phyloP scores from a whole-genome alignment of 306 rosid genomes.

The Medicago arabica region DNA sequence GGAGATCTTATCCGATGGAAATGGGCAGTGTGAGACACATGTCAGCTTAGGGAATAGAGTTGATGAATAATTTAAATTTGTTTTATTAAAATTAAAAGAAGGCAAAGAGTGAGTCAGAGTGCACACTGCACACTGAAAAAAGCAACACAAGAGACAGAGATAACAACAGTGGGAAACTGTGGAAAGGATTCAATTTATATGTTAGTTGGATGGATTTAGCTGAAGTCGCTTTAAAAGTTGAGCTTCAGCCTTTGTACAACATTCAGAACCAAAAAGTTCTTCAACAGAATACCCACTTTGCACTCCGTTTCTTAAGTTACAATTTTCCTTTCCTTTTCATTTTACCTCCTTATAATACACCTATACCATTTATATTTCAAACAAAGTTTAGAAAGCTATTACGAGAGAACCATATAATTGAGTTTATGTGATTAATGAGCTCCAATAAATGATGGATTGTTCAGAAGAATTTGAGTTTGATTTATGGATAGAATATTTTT shows the following conservation, averaged over 20 bases:
- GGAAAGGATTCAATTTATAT: not conserved
- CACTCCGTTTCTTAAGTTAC: constrained; percentile 29
- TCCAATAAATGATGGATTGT: no score
- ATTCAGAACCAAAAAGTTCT: constrained; percentile 31
- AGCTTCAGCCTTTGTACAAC: constrained; percentile 5
- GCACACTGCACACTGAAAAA: constrained; percentile 49
- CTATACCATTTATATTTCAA: no score
- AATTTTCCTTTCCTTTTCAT: not conserved
- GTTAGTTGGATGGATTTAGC: not conserved
- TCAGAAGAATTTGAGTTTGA: no score
- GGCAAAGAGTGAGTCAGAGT: constrained; percentile 49
- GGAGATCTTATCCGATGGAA: constrained; percentile 59
- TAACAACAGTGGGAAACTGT: not conserved
- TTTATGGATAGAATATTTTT: no score
- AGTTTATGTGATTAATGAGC: no score
- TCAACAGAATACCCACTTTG: constrained; percentile 40
- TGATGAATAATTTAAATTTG: not conserved
- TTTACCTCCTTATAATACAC: no score
- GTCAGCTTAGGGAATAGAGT: constrained; percentile 53
- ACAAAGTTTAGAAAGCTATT: no score
- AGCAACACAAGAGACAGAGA: constrained; percentile 28
- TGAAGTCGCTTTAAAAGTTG: constrained; percentile 45
- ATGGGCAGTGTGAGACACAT: constrained; percentile 46
- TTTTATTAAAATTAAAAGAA: not conserved
- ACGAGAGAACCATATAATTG: no score